Evolutionary conservation across 2,329 filamentous ascomycete genomes (phyloP).

Genomic region (Dactylellina drechsleri): DNA sequence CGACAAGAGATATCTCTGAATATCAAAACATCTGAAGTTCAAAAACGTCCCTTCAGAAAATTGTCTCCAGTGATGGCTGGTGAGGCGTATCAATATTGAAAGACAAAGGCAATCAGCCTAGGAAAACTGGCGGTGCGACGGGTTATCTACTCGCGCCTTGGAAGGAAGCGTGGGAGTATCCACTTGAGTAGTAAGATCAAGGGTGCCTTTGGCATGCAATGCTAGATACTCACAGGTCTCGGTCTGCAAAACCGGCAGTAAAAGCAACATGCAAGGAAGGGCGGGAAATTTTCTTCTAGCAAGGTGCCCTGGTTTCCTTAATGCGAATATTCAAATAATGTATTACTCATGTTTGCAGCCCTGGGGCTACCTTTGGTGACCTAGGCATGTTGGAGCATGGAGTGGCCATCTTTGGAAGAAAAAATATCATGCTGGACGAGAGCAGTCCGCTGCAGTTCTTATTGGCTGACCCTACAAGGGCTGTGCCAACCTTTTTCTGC

Average conservation of each 20-base stretch:
- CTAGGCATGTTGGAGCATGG: conserved; percentile 44
- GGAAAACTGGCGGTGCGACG: conserved; percentile 51
- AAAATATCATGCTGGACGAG: conserved; percentile 35
- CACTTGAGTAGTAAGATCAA: conserved; percentile 40
- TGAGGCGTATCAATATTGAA: conserved; percentile 48
- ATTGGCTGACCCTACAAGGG: conserved; percentile 49
- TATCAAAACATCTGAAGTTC: conserved; percentile 54
- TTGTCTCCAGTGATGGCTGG: conserved; percentile 54
- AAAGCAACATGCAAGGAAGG: conserved; percentile 52
- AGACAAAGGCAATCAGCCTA: conserved; percentile 33
- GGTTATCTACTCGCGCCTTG: conserved; percentile 49
- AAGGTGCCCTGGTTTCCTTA: conserved; percentile 45
- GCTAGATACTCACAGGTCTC: conserved; percentile 32
- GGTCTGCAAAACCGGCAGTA: conserved; percentile 45
- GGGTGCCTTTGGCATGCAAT: conserved; percentile 45
- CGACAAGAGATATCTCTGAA: conserved; percentile 43
- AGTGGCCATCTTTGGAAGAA: conserved; percentile 44
- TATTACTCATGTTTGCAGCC: conserved; percentile 55
- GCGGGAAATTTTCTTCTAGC: conserved; percentile 52
- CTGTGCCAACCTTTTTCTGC: conserved; percentile 51
- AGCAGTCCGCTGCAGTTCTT: conserved; percentile 44
- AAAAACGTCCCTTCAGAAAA: conserved; percentile 51
- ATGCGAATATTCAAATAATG: conserved; percentile 51
- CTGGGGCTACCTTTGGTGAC: conserved; percentile 49
- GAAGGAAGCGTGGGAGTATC: conserved; percentile 23